Base-by-base conservation (phyloP, 495 filamentous ascomycete species). In the Xylaria cubensis region DNA sequence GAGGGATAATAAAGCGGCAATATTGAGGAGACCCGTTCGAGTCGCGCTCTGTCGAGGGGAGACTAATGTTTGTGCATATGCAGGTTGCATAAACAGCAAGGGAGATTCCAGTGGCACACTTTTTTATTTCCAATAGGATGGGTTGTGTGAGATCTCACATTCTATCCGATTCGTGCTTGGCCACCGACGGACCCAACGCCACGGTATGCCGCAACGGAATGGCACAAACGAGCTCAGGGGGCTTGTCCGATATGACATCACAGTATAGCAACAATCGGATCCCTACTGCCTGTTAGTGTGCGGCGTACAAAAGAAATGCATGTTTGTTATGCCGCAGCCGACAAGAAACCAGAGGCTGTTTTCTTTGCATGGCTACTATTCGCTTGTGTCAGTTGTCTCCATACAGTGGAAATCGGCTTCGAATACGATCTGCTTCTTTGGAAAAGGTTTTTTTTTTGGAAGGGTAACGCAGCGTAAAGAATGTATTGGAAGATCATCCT, bases 51-150 rank as follows among this genome's bases (percentile, higher is more conserved):
- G 69, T 62, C 58, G 53, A 59, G 56, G 64, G 72, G 69, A 50
- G 55, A 59, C 36, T 73, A 70, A 69, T 72, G 73, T 66, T 76
- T 79, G 70, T 76, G 73, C 72, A 77, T 67, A 41, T 72, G 51
- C n/a, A 72, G 73, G 74, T 78, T 78, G 67, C 77, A 79, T 73
- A 75, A 71, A 76, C 71, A 76, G 74, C 69, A 76, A 76, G 76
- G 76, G 77, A 73, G 77, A 74, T 64, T 72, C 71, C 74, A 76
- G 73, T 53, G 62, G 29, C 64, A 68, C 21, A 24, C 15, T 29
- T 24, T 39, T 58, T 26, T 24, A 46, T 26, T 55, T 46, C 70
- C 70, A 51, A 67, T 66, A 24, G 63, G 70, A 74, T 76, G 77
- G 67, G 68, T 67, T 71, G 69, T 73, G 70, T 74, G 73, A 75